Evolutionary conservation across 2,329 filamentous ascomycete genomes (phyloP).

Genomic region (Fusarium pseudonygamai): DNA sequence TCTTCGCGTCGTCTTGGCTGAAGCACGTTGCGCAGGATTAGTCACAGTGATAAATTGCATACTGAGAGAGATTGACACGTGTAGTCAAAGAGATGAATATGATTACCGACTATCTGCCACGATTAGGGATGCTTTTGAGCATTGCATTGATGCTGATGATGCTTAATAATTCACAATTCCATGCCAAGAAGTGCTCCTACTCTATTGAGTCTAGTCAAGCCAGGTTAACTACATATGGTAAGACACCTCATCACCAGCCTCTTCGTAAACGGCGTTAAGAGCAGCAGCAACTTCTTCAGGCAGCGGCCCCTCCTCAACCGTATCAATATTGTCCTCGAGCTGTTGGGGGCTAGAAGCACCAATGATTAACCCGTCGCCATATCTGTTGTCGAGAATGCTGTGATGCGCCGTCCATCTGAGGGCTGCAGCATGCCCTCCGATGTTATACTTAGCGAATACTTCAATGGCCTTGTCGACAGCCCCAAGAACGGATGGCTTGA

Average conservation of each 20-base stretch:
- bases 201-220: not conserved
- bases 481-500: constrained; percentile 41
- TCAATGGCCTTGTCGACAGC: constrained; percentile 42
- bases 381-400: constrained; percentile 42
- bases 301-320: constrained; percentile 52
- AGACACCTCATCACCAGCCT: constrained; percentile 23
- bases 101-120: not conserved
- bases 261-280: constrained; percentile 32
- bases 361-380: constrained; percentile 51
- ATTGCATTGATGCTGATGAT: too few relatives aligned
- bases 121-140: not conserved
- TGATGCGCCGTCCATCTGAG: constrained; percentile 54
- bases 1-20: not conserved
- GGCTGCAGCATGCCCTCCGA: constrained; percentile 52
- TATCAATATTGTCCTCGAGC: constrained; percentile 47
- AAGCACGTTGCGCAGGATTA: not conserved
- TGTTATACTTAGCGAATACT: constrained; percentile 46
- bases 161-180: not conserved
- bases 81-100: not conserved
- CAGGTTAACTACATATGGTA: constrained; percentile 34
- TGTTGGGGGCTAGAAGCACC: constrained; percentile 49
- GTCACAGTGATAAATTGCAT: constrained; percentile 4
- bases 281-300: constrained; percentile 47
- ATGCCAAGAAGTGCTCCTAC: constrained; percentile 25
- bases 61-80: not conserved